Evolutionary conservation across 2,329 filamentous ascomycete genomes (phyloP).

Genomic region (Scedosporium apiospermum): DNA sequence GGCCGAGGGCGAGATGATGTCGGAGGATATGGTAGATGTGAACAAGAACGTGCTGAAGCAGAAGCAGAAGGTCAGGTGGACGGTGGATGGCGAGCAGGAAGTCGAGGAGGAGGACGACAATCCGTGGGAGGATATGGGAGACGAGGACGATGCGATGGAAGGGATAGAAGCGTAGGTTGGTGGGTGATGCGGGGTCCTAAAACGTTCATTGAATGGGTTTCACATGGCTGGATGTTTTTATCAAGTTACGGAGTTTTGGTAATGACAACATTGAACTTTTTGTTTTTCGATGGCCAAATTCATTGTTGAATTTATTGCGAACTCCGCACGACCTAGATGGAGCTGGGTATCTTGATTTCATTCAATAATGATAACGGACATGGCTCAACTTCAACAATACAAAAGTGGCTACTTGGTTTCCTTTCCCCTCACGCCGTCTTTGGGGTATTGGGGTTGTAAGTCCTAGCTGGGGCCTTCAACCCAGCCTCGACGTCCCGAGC

Average conservation of each 20-base stretch:
- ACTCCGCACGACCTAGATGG: neutral
- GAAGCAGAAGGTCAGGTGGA: constrained; percentile 11
- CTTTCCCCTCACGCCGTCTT: neutral
- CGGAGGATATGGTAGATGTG: constrained; percentile 20
- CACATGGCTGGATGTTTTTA: constrained; percentile 9
- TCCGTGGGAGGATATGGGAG: constrained; percentile 24
- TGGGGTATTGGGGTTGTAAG: constrained; percentile 16
- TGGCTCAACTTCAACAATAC: neutral
- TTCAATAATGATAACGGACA: neutral
- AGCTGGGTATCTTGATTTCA: neutral
- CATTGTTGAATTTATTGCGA: neutral
- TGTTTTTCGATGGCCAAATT: neutral
- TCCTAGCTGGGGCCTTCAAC: constrained; percentile 26
- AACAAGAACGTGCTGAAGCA: constrained; percentile 28
- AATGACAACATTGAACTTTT: neutral
- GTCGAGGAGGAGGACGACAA: constrained; percentile 9
- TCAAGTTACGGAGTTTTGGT: constrained; percentile 5
- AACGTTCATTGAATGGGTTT: neutral
- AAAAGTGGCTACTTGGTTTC: neutral
- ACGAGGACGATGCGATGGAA: constrained; percentile 28
- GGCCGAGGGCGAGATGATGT: constrained; percentile 6
- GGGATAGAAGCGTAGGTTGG: constrained; percentile 26
- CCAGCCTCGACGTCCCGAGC: constrained; percentile 30
- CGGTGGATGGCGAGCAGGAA: constrained; percentile 18
- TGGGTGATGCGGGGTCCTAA: neutral